Conservation (phyloP, 345 rosid species). For the Salix brachista region DNA sequence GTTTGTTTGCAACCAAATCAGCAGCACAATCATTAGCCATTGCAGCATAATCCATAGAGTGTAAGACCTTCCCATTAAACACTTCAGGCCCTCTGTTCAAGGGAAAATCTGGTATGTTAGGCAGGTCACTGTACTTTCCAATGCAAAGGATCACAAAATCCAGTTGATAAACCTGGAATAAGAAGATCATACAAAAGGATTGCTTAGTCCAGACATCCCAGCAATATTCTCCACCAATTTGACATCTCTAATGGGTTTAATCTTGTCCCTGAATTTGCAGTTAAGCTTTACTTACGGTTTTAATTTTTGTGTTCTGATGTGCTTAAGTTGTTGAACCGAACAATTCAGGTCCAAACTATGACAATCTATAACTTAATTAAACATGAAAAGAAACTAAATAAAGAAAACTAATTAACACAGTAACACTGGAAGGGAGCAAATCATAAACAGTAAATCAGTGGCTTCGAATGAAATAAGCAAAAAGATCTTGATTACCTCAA, state of each 20-base stretch:
- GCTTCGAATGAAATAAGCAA: too few species aligned
- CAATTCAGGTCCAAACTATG: too few species aligned
- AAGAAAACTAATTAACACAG: background rate
- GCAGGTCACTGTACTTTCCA: slow-evolving; percentile 40
- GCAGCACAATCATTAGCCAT: slow-evolving; percentile 22
- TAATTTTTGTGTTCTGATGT: too few species aligned
- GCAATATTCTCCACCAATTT: too few species aligned
- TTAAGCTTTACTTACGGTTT: too few species aligned
- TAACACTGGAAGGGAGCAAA: too few species aligned
- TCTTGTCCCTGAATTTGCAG: background rate
- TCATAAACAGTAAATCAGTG: background rate
- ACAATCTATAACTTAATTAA: background rate
- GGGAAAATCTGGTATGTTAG: slow-evolving; percentile 26
- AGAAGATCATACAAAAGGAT: background rate
- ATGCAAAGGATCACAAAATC: slow-evolving; percentile 41
- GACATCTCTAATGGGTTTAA: background rate
- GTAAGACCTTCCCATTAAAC: slow-evolving; percentile 31
- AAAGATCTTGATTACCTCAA: slow-evolving; percentile 18
- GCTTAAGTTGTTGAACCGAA: too few species aligned
- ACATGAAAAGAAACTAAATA: background rate
- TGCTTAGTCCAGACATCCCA: too few species aligned
- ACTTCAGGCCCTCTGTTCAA: slow-evolving; percentile 29
- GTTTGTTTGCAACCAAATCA: slow-evolving; percentile 17
- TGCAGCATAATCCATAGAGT: slow-evolving; percentile 39
- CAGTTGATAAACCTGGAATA: slow-evolving; percentile 22